These are phyloP conservation scores for Cystobasidium pallidum DNA, from an alignment of 1,284 basidiomycete genomes.

Conservation along the genomic window DNA sequence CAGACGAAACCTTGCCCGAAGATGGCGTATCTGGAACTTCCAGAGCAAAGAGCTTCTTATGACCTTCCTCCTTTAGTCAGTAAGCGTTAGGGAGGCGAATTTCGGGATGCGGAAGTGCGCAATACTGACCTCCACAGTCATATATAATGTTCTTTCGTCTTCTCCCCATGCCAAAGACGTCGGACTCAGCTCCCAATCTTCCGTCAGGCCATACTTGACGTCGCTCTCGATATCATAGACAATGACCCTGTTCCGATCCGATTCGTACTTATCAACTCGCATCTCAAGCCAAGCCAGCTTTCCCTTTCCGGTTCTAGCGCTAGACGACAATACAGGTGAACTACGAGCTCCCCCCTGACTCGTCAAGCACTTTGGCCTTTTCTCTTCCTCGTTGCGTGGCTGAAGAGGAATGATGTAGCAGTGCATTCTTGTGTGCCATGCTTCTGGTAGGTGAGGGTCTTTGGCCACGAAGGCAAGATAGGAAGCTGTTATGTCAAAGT, in stretches of 20 bases:
- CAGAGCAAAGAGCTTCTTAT: slow-evolving; percentile 68
- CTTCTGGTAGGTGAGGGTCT: slow-evolving; percentile 70
- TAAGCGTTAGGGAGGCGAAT: slow-evolving; percentile 45
- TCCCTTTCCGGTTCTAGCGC: slow-evolving; percentile 58
- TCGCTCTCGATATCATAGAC: slow-evolving; percentile 64
- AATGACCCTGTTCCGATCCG: slow-evolving; percentile 67
- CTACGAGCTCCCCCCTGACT: slow-evolving; percentile 77
- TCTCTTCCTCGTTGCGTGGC: slow-evolving; percentile 56
- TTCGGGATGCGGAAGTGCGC: slow-evolving; percentile 38
- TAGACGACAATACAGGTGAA: slow-evolving; percentile 66
- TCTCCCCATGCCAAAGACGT: slow-evolving; percentile 68
- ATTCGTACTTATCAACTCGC: slow-evolving; percentile 82
- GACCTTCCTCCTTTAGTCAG: slow-evolving; percentile 53
- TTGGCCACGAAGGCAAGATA: slow-evolving; percentile 82
- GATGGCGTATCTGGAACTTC: slow-evolving; percentile 67
- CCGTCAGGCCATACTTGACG: slow-evolving; percentile 63
- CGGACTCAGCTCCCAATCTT: slow-evolving; percentile 80
- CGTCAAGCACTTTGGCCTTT: slow-evolving; percentile 62
- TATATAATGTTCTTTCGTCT: slow-evolving; percentile 70
- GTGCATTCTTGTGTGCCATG: slow-evolving; percentile 78
- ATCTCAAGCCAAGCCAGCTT: slow-evolving; percentile 85
- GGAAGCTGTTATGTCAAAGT: slow-evolving; percentile 71
- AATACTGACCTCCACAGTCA: slow-evolving; percentile 72
- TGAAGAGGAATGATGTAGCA: slow-evolving; percentile 60
- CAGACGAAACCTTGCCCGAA: slow-evolving; percentile 61